Base-by-base conservation (phyloP, 768 basidiomycete genomes). In the Pleurotus djamor region DNA sequence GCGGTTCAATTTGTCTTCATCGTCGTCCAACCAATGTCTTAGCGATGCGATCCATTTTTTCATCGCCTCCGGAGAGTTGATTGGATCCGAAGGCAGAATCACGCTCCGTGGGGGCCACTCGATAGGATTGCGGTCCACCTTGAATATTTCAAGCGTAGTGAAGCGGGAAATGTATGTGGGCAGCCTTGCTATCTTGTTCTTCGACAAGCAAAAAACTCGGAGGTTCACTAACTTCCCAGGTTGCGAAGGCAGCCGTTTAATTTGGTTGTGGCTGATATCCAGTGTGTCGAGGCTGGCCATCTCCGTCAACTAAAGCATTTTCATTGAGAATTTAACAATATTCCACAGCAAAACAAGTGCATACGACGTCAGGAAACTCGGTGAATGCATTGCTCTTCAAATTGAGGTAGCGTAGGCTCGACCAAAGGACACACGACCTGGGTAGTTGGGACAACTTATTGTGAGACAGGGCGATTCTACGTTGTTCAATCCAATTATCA, bases 211-310 rank as follows among this genome's bases (percentile, higher is more conserved):
- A 59, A 98, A 87, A 33, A 97, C 91, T 63, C 86, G 83, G 61
- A 99, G 85, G 59, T 88, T 83, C 52, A 82, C 72, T 43, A 99
- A 81, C 5, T 86, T 82, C 5, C 95, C 95, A 14, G 95, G 91
- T 61, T 87, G 81, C 4, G 83, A 74, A 9, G 97, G 97, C 17
- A 98, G 76, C 51, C 79, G 76, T 69, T 83, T 87, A 65, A 99
- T 84, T 73, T 88, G 92, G 76, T 99, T 99, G 64, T 92, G 87
- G 63, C 93, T 95, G 45, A 99, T 82, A 71, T 99, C 97, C 63
- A 99, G 77, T 60, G 95, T 96, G 73, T 99, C 96, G 57, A 99
- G 80, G 5, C 89, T 88, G 3, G 89, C 85, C 76, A 98, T 86
- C 14, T 85, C 76, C 48, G 91, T 93, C 47, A 97, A 79, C 95